These are phyloP conservation scores for Ceratocystis cubensis DNA, from an alignment of 2,329 filamentous ascomycete genomes.

Conservation along the genomic window DNA sequence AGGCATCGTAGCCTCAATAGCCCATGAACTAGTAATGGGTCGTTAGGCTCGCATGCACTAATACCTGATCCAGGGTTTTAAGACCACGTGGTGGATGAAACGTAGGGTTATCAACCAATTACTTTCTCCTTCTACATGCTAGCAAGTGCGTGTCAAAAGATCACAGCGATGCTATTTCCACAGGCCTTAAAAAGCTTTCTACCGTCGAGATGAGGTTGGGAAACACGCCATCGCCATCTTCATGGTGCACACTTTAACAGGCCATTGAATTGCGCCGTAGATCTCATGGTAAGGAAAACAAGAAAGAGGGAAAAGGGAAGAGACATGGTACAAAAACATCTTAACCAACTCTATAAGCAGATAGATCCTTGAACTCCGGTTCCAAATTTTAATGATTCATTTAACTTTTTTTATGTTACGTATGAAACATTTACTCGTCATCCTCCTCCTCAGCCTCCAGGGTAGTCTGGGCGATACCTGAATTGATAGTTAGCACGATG, in stretches of 20 bases:
- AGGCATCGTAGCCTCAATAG: no score
- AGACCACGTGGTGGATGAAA: no score
- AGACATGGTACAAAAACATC: conserved; percentile 10
- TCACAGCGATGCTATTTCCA: not conserved
- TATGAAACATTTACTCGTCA: conserved; percentile 44
- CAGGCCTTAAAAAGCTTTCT: not conserved
- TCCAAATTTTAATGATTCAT: conserved; percentile 16
- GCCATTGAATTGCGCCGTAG: conserved; percentile 6
- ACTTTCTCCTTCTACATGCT: no score
- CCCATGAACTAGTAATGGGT: no score
- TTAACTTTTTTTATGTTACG: conserved; percentile 19
- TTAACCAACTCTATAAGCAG: conserved; percentile 11
- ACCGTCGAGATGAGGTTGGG: not conserved
- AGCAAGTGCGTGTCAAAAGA: not conserved
- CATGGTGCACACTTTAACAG: not conserved
- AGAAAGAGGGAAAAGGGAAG: not conserved
- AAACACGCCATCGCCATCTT: not conserved
- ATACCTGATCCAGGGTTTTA: no score
- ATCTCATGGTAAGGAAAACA: conserved; percentile 7
- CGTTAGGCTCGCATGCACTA: no score
- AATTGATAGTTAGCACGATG: conserved; percentile 17
- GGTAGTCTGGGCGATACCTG: conserved; percentile 67
- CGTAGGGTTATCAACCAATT: no score
- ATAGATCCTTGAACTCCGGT: conserved; percentile 17
- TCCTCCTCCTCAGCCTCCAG: conserved; percentile 57